phyloP scores from a whole-genome alignment of 257 asterid species.

The Penstemon newberryi region DNA sequence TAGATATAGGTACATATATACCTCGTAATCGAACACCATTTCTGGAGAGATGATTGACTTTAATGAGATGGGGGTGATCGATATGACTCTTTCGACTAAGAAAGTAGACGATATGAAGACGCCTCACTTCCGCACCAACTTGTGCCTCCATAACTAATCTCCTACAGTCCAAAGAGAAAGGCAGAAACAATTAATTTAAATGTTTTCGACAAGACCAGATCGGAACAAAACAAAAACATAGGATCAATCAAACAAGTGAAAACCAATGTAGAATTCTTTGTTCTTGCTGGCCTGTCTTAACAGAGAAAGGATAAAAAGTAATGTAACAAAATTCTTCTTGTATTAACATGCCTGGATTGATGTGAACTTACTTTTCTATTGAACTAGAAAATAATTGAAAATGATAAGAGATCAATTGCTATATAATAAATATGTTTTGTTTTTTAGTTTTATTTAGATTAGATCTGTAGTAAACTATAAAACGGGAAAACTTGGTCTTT shows the following conservation, averaged over 20 bases:
- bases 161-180: slow-evolving; percentile 32
- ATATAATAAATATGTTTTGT: slow-evolving; percentile 20
- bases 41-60: slow-evolving; percentile 70
- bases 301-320: slow-evolving; percentile 12
- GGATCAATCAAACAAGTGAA: slow-evolving; percentile 23
- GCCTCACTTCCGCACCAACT: slow-evolving; percentile 65
- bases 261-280: slow-evolving; percentile 44
- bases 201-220: too few species aligned
- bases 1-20: slow-evolving; percentile 11
- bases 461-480: slow-evolving; percentile 43
- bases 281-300: slow-evolving; percentile 47
- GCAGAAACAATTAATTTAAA: slow-evolving; percentile 13
- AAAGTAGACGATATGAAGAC: slow-evolving; percentile 75
- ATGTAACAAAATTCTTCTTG: slow-evolving; percentile 31
- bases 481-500: slow-evolving; percentile 41
- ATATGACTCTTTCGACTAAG: slow-evolving; percentile 71
- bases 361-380: too few species aligned
- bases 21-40: slow-evolving; percentile 82
- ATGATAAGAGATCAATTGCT: slow-evolving; percentile 39
- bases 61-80: slow-evolving; percentile 90
- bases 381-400: too few species aligned
- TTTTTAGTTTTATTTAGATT: slow-evolving; percentile 20
- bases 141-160: slow-evolving; percentile 63
- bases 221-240: slow-evolving; percentile 28
- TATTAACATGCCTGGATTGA: slow-evolving; percentile 35